Percentiles rank a stretch among this genome's conserved stretches.
These are phyloP conservation scores for Lentinus brumalis DNA, from an alignment of 768 basidiomycete genomes.

Conservation along the genomic window DNA sequence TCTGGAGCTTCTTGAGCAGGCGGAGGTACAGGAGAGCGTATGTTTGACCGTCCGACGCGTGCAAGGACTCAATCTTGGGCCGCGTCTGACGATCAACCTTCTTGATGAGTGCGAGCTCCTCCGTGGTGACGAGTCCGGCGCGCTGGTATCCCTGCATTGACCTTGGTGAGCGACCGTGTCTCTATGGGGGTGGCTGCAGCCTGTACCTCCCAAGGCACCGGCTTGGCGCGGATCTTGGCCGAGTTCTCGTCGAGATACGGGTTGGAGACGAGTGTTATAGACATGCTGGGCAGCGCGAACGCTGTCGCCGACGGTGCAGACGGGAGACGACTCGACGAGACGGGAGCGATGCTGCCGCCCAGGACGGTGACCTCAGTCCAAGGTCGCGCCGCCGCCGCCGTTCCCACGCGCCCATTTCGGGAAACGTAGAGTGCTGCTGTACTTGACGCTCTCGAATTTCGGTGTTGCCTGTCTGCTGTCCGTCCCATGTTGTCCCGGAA, in stretches of 20 bases:
- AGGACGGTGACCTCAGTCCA: slow-evolving; percentile 20
- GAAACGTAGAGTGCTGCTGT: slow-evolving; percentile 5
- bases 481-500: slow-evolving; percentile 24
- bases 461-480: slow-evolving; percentile 15
- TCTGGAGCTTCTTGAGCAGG: slow-evolving; percentile 82
- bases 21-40: slow-evolving; percentile 91
- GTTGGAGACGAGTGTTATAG: slow-evolving; percentile 76
- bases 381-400: neutral
- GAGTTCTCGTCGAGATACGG: slow-evolving; percentile 85
- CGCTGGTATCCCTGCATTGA: slow-evolving; percentile 85
- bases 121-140: slow-evolving; percentile 83
- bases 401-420: slow-evolving; percentile 14
- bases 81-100: slow-evolving; percentile 82
- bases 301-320: slow-evolving; percentile 2
- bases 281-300: slow-evolving; percentile 46
- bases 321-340: slow-evolving; percentile 1
- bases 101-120: slow-evolving; percentile 88
- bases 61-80: slow-evolving; percentile 71
- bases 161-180: slow-evolving; percentile 23
- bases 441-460: slow-evolving; percentile 12
- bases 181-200: slow-evolving; percentile 1
- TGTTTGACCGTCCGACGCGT: slow-evolving; percentile 77
- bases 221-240: slow-evolving; percentile 85
- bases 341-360: slow-evolving; percentile 2
- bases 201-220: slow-evolving; percentile 94